These are phyloP conservation scores for Punica granatum DNA, from an alignment of 345 rosid species.

Conservation along the genomic window DNA sequence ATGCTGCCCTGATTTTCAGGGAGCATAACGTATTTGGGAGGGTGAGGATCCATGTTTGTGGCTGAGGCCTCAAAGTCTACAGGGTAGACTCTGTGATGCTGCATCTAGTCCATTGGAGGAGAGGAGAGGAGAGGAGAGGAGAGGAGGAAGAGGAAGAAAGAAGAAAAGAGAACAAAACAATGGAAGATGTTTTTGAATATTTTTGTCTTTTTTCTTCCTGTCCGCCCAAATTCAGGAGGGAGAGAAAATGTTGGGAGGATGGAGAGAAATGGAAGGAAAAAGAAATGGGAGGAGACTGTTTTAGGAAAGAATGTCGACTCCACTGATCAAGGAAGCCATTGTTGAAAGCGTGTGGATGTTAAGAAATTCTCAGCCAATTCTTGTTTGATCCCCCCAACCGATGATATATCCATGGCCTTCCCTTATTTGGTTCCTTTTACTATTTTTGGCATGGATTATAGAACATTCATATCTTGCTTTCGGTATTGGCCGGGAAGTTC, in stretches of 20 bases:
- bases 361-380: constrained; percentile 2
- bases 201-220: not conserved
- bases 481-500: not conserved
- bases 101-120: constrained; percentile 21
- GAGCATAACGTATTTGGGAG: constrained; percentile 32
- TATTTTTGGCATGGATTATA: not conserved
- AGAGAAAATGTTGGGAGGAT: not conserved
- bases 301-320: not conserved
- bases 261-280: not conserved
- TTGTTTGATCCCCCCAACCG: constrained; percentile 8
- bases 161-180: constrained; percentile 3
- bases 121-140: constrained; percentile 4
- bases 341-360: constrained; percentile 27
- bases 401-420: not conserved
- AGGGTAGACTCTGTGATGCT: constrained; percentile 18
- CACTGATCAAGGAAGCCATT: constrained; percentile 22
- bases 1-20: constrained; percentile 13
- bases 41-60: constrained; percentile 22
- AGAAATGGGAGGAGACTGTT: not conserved
- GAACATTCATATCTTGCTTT: not conserved
- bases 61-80: constrained; percentile 9
- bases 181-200: not conserved
- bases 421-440: not conserved
- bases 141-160: constrained; percentile 3
- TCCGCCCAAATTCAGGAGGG: constrained; percentile 6